A percentile compares a stretch with the other conserved stretches of the same genome.
Evolutionary conservation across 805 yeast species (phyloP).

Genomic region (Ogataea kodamae): DNA sequence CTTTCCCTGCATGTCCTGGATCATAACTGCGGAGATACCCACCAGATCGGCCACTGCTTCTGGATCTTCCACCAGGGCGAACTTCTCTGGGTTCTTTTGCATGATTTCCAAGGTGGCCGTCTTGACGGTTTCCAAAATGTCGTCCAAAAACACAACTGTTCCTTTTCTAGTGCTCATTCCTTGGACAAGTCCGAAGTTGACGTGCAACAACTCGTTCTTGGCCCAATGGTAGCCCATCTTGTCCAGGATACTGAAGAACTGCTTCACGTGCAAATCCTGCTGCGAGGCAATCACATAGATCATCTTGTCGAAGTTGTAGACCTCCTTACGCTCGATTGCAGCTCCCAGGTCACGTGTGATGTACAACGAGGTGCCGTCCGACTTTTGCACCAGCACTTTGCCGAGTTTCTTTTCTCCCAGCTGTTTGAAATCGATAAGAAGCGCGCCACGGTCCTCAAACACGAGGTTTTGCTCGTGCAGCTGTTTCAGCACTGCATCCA

Average conservation of each 20-base stretch:
- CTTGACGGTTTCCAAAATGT: conserved; percentile 88
- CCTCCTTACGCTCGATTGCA: conserved; percentile 84
- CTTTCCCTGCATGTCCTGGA: conserved; percentile 98
- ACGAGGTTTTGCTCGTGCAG: conserved; percentile 69
- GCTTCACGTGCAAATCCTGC: conserved; percentile 92
- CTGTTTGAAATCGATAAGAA: conserved; percentile 77
- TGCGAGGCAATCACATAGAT: conserved; percentile 93
- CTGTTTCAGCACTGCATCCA: conserved; percentile 60
- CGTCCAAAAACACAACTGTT: conserved; percentile 96
- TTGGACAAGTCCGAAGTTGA: conserved; percentile 95
- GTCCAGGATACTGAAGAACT: conserved; percentile 89
- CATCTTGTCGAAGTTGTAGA: conserved; percentile 89
- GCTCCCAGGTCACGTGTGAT: conserved; percentile 96
- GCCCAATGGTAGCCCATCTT: conserved; percentile 92
- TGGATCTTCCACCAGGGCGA: conserved; percentile 89
- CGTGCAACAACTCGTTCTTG: conserved; percentile 57
- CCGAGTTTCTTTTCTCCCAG: conserved; percentile 85
- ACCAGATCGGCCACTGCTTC: conserved; percentile 92
- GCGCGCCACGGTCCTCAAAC: conserved; percentile 87
- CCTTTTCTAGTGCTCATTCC: conserved; percentile 99
- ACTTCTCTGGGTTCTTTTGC: conserved; percentile 87
- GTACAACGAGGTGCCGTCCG: conserved; percentile 93
- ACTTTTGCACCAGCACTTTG: conserved; percentile 86
- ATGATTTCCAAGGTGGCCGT: conserved; percentile 94
- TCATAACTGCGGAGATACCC: conserved; percentile 97